Evolutionary conservation across 2,329 filamentous ascomycete species (phyloP).

Genomic region (Esteya vermicola): DNA sequence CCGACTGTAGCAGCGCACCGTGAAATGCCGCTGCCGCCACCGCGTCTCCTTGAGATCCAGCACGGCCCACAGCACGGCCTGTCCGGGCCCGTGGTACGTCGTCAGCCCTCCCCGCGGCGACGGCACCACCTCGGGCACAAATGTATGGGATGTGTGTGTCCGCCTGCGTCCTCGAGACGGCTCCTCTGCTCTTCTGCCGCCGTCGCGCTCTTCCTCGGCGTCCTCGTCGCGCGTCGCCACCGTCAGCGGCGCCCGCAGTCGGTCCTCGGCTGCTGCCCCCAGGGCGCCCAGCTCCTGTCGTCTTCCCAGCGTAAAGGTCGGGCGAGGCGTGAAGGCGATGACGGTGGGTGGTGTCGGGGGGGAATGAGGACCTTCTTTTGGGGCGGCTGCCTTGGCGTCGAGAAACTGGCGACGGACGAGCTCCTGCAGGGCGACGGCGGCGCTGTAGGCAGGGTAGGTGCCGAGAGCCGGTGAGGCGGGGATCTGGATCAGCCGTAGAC

Average conservation of each 20-base stretch:
- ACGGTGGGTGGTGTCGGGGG: slow-evolving; percentile 51
- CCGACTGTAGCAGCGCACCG: slow-evolving; percentile 62
- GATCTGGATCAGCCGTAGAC: slow-evolving; percentile 24
- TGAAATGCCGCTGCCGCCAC: slow-evolving; percentile 38
- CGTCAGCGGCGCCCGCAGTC: slow-evolving; percentile 26
- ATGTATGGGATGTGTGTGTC: slow-evolving; percentile 16
- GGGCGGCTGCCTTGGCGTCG: slow-evolving; percentile 34
- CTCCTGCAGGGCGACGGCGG: slow-evolving; percentile 23
- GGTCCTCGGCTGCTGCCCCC: slow-evolving; percentile 26
- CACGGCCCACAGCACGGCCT: slow-evolving; percentile 84
- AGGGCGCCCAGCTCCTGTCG: slow-evolving; percentile 46
- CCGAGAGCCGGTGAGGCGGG: slow-evolving; percentile 13
- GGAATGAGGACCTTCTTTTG: slow-evolving; percentile 5
- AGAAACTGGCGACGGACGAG: slow-evolving; percentile 35
- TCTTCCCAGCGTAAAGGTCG: slow-evolving; percentile 82
- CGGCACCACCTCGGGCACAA: slow-evolving; percentile 46
- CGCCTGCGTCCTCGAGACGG: not conserved
- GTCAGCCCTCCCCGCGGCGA: slow-evolving; percentile 79
- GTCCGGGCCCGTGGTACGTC: slow-evolving; percentile 90
- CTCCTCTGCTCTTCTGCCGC: slow-evolving; percentile 9
- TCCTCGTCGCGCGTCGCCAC: slow-evolving; percentile 12
- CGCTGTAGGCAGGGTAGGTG: slow-evolving; percentile 20
- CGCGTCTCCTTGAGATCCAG: slow-evolving; percentile 66
- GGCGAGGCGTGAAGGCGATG: slow-evolving; percentile 67
- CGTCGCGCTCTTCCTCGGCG: not conserved